Evolutionary conservation across 2,329 filamentous ascomycete species (phyloP), one percentile per base, ranked within the genome.

Genomic region (Phaeophleospora eucalypticola): DNA sequence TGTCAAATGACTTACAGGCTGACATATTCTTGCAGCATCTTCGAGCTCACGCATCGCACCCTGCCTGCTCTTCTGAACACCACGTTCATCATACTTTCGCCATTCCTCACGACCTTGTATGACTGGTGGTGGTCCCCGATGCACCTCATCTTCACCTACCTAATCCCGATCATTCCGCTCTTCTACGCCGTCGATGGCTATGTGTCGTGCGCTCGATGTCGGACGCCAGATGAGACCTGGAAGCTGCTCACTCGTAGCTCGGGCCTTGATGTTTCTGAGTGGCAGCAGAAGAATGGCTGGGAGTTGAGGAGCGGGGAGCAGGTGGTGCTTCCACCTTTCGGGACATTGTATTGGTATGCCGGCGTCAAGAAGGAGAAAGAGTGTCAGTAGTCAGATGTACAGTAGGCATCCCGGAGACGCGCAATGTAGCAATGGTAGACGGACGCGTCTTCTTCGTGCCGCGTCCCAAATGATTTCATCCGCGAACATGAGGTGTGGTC

Each of bases 21-120:
- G 20, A 18, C 12, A 32, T 29, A 7, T 29, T 29, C 24, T 7
- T 29, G 24, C 18, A 48, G 45, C 20, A 48, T 48, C 14, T 48
- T 48, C 40, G 45, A 48, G 21, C 42, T 48, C n/a, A 48, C 45
- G 10, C 45, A 48, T 34, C 39, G 45, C 15, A 48, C 45, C 7
- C n/a, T 37, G 8, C 32, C 45, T 9, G 42, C 45, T 10, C 16
- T 48, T 17, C 18, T 39, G 3, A 36, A 43, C 40, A 48, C 39
- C 32, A 17, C 19, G 6, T 4, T 42, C 27, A 35, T 36, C 4
- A 38, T 17, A 6, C 17, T 38, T 10, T 9, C 15, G 6, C 9
- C 17, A 4, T 38, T 43, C 18, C 17, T 19, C 20, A 43, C 39
- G 15, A 48, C 45, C 10, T 14, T 33, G 18, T 27, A 24, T 15